Base-by-base conservation (phyloP, 768 basidiomycete genomes). In the Lactifluus hygrophoroides region DNA sequence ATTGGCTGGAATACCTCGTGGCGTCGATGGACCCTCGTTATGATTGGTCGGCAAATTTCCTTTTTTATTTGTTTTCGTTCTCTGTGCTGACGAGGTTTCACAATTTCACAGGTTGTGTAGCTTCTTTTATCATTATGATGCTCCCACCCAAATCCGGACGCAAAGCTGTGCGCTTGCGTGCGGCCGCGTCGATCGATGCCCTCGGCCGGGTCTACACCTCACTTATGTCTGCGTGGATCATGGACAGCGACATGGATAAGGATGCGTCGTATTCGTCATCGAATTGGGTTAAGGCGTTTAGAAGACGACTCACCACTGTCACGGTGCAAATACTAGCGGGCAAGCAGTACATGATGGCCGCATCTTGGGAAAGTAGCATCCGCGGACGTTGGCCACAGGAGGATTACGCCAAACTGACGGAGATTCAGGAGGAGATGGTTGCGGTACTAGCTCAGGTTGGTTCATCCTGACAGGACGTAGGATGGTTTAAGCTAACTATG, bases 111-210 rank as follows among this genome's bases (percentile, higher is more conserved):
- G 81, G 82, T 5, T 76, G 72, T 54, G 72, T 71, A 1, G 81
- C 78, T 2, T 77, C 76, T 0, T 80, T 79, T 67, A 70, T 82
- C 58, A 64, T 83, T 44, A 80, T 81, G 76, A 71, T 82, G 65
- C 69, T 82, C 62, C 80, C 80, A 3, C 78, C 80, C 0, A 72
- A 72, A 37, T 80, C 80, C 0, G 75, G 77, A 5, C 75, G 78
- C 52, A 76, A 74, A 44, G 74, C 76, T 25, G 77, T 80, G 32
- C 73, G 78, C n/a, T 65, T 72, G 7, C 70, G 70, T 13, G 73
- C 78, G 47, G 76, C 80, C 1, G 62, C 68, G 32, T 71, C 70
- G 17, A 73, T 80, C 43, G 64, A 72, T 13, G 67, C 69, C 16
- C 67, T 81, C 23, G 71, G 74, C 0, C 70, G 72, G 48, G 60